phyloP scores from a whole-genome alignment of 1,139 yeast genomes.

The Candida sanyaensis region DNA sequence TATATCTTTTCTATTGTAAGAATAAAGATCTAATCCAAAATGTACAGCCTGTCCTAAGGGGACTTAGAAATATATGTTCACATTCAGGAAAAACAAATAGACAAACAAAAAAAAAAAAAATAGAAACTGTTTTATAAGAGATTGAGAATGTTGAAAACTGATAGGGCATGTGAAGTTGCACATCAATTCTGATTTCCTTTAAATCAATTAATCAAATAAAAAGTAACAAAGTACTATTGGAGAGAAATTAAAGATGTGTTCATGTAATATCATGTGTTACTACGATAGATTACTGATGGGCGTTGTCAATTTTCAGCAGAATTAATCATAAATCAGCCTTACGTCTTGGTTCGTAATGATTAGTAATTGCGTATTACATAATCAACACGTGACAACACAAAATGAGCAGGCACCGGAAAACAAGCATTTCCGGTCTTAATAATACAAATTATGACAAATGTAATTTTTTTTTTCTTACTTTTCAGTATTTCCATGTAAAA shows the following conservation, averaged over 20 bases:
- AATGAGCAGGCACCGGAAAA: background rate
- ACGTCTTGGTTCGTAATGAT: background rate
- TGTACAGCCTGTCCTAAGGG: slow-evolving; percentile 3
- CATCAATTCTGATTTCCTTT: slow-evolving; percentile 1
- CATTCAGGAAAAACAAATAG: background rate
- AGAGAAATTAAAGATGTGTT: background rate
- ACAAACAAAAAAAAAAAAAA: too few species aligned
- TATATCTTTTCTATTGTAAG: background rate
- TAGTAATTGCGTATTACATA: background rate
- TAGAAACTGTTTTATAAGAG: slow-evolving; percentile 2
- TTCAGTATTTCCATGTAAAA: background rate
- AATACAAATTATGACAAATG: background rate
- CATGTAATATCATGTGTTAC: too few species aligned
- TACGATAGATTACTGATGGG: too few species aligned
- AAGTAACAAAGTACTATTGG: background rate
- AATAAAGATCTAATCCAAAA: background rate
- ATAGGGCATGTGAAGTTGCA: background rate
- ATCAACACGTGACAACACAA: background rate
- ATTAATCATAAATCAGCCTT: background rate
- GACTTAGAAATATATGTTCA: background rate
- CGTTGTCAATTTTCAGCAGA: too few species aligned
- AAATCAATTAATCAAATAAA: too few species aligned
- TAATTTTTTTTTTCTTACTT: background rate
- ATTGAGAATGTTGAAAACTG: slow-evolving; percentile 2
- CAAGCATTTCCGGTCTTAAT: background rate